Base-by-base conservation (phyloP, 129 eudicot species). In the Deinandra increscens region DNA sequence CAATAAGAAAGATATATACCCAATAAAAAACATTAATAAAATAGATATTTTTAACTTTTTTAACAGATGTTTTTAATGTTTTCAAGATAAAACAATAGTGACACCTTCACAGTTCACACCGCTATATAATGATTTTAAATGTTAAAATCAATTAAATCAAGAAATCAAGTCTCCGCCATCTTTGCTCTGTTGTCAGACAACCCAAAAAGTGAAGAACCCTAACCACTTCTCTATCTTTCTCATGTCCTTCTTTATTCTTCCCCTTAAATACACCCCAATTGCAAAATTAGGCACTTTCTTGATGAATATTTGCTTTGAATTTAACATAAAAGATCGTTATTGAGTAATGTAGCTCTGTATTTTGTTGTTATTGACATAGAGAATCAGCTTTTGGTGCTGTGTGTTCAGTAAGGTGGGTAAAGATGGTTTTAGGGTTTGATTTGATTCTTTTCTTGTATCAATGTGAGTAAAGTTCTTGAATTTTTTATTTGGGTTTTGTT, bases 381-480 rank as follows among this genome's bases (percentile, higher is more conserved):
- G 73, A 39, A 71, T 78, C 77, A 70, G 49, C 15, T 68, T 69
- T 51, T 14, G 33, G 38, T 71, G 66, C 20, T 42, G 74, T 78
- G 73, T 68, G 66, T 59, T 75, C 60, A 68, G 17, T 36, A 67
- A 23, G 78, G 72, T 60, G 34, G 64, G 69, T 66, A 61, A 75
- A 58, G 54, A 68, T 75, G 66, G 55, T 74, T 42, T 44, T 29
- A 54, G 72, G 71, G 54, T 63, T n/a, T 66, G 70, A 66, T 38
- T 33, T 62, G 72, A 75, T 81, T 80, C 86, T 77, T 82, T 84
- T 73, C 85, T 75, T 82, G 84, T 72, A 80, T 80, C 73, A 78
- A 66, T 80, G 83, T 82, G 81, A 81, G 81, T 83, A 80, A 88
- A 88, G 95, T 66, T 88, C 60, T 66, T 23, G 37, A 13, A 46